phyloP scores from a whole-genome alignment of 306 rosid genomes.

The Delonix regia region DNA sequence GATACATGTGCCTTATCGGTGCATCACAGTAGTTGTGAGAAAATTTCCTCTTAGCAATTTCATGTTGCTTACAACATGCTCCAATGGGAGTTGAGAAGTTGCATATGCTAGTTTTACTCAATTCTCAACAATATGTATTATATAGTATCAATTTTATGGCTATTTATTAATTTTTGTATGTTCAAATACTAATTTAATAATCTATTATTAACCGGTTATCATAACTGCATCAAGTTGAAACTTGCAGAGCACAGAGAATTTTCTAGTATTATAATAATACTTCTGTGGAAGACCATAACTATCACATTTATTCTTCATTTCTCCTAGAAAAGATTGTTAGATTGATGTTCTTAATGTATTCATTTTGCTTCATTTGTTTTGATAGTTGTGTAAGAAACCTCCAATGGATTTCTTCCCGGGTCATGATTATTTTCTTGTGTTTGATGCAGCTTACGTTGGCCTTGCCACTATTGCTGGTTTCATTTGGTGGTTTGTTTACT shows the following conservation, averaged over 20 bases:
- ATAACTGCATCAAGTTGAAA: not conserved
- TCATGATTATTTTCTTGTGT: constrained; percentile 31
- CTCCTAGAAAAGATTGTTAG: constrained; percentile 18
- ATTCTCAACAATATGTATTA: too few relatives aligned
- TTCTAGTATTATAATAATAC: not conserved
- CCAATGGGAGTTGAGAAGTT: not conserved
- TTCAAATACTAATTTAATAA: too few relatives aligned
- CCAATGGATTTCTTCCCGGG: not conserved
- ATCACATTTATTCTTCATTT: constrained; percentile 18
- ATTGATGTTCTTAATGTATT: constrained; percentile 18
- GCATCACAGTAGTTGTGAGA: not conserved
- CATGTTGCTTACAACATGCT: not conserved
- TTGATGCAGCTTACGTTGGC: constrained; percentile 95
- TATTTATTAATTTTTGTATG: too few relatives aligned
- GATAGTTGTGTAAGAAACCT: constrained; percentile 21
- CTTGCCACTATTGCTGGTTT: constrained; percentile 94
- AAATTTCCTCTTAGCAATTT: not conserved
- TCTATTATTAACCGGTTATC: too few relatives aligned
- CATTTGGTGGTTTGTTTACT: constrained; percentile 96
- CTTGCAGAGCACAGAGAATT: not conserved
- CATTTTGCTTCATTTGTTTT: constrained; percentile 34
- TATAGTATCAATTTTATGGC: too few relatives aligned
- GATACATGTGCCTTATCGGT: not conserved
- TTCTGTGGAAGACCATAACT: not conserved
- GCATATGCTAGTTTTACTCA: not conserved